Percentiles rank a stretch among this genome's conserved stretches.
phyloP scores from a whole-genome alignment of 306 rosid genomes.

The Prosopis cineraria region DNA sequence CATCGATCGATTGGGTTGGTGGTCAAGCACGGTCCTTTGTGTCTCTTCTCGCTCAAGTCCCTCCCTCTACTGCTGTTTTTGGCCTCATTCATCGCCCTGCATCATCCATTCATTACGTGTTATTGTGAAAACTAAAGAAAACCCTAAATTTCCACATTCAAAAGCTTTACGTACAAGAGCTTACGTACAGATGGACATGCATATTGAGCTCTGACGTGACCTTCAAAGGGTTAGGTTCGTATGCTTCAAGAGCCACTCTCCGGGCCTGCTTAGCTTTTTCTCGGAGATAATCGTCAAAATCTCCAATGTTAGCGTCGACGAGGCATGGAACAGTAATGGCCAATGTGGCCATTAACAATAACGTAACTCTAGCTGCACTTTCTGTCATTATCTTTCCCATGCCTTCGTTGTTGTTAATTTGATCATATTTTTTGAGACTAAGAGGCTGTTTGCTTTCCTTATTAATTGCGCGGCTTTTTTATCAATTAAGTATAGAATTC shows the following conservation, averaged over 20 bases:
- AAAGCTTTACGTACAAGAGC: not conserved
- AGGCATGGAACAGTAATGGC: constrained; percentile 50
- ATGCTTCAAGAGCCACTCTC: constrained; percentile 45
- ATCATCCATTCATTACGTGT: not conserved
- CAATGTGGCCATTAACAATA: constrained; percentile 39
- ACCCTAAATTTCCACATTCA: not conserved
- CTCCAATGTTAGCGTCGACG: constrained; percentile 42
- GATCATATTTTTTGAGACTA: not conserved
- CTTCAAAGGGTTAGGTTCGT: constrained; percentile 48
- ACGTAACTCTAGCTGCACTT: constrained; percentile 17
- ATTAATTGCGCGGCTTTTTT: not conserved
- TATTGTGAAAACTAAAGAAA: not conserved
- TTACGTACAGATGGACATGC: constrained; percentile 41
- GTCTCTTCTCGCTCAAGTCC: not conserved
- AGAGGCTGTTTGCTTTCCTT: not conserved
- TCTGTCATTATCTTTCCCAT: constrained; percentile 28
- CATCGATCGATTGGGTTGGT: constrained; percentile 80
- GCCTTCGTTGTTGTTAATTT: not conserved
- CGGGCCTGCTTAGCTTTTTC: constrained; percentile 40
- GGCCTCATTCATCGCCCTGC: constrained; percentile 37
- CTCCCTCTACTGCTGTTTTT: constrained; percentile 47
- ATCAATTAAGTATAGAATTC: not conserved
- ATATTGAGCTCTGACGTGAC: constrained; percentile 40
- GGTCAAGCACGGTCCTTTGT: constrained; percentile 38
- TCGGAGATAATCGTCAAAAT: constrained; percentile 43